Percentiles rank a stretch among this genome's conserved stretches.
Evolutionary conservation across 2,329 filamentous ascomycete species (phyloP).

Genomic region (Colletotrichum limetticola): DNA sequence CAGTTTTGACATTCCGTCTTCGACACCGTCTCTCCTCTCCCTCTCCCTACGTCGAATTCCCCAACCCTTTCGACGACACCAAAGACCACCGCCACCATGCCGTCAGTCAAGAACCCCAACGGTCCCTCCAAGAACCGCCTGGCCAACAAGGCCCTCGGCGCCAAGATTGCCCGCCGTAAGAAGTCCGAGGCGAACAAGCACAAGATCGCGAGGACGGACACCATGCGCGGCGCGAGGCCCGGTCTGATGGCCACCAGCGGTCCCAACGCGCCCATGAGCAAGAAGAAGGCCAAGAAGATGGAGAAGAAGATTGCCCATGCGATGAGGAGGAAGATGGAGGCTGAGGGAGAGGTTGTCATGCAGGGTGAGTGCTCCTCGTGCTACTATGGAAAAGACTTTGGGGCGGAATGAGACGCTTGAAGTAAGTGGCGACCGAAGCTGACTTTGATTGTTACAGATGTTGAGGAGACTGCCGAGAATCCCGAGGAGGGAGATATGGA

Average conservation of each 20-base stretch:
- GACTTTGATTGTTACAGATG: background rate
- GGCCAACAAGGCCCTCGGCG: conserved; percentile 56
- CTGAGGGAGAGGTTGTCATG: conserved; percentile 61
- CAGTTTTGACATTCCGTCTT: background rate
- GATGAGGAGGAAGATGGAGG: conserved; percentile 62
- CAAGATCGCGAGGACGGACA: conserved; percentile 55
- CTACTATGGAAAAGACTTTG: background rate
- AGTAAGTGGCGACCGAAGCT: background rate
- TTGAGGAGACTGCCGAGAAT: background rate
- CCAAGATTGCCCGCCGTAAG: conserved; percentile 57
- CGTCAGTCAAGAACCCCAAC: conserved; percentile 69
- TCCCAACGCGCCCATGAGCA: conserved; percentile 60
- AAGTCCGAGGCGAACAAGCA: conserved; percentile 48
- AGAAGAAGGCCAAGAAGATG: conserved; percentile 67
- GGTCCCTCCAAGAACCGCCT: conserved; percentile 64
- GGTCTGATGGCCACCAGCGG: conserved; percentile 68
- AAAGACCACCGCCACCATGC: conserved; percentile 50
- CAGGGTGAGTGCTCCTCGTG: conserved; percentile 47
- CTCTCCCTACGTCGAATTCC: background rate
- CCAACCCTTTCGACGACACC: background rate
- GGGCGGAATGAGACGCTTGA: background rate
- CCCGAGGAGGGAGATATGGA: conserved; percentile 6
- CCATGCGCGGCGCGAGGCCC: conserved; percentile 59
- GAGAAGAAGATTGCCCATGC: conserved; percentile 65
- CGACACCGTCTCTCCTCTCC: background rate